These are phyloP conservation scores for Austroboletus eburneus DNA, from an alignment of 768 basidiomycete genomes.

Conservation along the genomic window DNA sequence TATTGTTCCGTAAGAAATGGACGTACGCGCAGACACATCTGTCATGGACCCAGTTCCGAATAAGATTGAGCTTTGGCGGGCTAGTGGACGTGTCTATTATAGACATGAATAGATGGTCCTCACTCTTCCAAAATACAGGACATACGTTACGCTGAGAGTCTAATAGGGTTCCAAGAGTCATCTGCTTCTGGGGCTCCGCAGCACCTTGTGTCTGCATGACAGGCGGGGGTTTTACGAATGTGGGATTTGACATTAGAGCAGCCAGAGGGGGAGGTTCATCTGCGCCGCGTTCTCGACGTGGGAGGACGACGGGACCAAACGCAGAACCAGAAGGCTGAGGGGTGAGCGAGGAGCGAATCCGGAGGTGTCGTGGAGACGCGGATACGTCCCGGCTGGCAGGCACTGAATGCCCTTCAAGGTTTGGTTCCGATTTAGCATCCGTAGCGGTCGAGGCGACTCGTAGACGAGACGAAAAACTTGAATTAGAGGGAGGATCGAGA, in stretches of 20 bases:
- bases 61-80: slow-evolving; percentile 50
- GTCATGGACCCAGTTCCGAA: slow-evolving; percentile 39
- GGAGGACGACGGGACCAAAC: slow-evolving; percentile 41
- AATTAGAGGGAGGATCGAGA: slow-evolving; percentile 54
- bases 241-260: slow-evolving; percentile 58
- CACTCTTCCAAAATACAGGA: slow-evolving; percentile 9
- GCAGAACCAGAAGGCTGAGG: slow-evolving; percentile 52
- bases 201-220: slow-evolving; percentile 20
- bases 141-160: slow-evolving; percentile 56
- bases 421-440: slow-evolving; percentile 26
- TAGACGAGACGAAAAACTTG: slow-evolving; percentile 21
- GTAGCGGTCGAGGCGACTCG: slow-evolving; percentile 33
- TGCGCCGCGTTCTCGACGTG: slow-evolving; percentile 42
- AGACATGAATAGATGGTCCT: slow-evolving; percentile 3
- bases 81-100: slow-evolving; percentile 44
- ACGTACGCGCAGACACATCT: slow-evolving; percentile 33
- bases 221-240: slow-evolving; percentile 62
- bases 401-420: slow-evolving; percentile 14
- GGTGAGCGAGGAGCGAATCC: slow-evolving; percentile 66
- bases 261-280: slow-evolving; percentile 71
- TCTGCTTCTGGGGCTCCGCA: slow-evolving; percentile 28
- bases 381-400: slow-evolving; percentile 36
- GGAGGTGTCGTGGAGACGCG: slow-evolving; percentile 44
- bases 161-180: slow-evolving; percentile 56
- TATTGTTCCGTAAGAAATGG: slow-evolving; percentile 1